phyloP scores from a whole-genome alignment of 2,329 filamentous ascomycete species.

The Hypoxylon sp. region DNA sequence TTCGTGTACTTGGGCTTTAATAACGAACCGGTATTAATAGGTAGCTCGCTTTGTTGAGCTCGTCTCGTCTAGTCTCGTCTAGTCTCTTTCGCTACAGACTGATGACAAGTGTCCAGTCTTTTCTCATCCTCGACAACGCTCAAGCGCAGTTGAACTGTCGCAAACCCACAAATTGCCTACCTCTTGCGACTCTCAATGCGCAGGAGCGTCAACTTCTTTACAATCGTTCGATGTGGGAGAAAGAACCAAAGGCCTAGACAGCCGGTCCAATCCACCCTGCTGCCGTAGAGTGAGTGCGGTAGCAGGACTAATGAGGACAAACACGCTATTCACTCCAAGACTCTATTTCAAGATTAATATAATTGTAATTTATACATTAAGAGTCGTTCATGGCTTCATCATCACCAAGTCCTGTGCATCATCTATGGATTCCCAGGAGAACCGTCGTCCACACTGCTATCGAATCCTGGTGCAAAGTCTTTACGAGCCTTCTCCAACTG shows the following conservation, averaged over 20 bases:
- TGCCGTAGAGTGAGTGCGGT: conserved; percentile 70
- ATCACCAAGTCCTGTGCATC: background rate
- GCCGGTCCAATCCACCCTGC: conserved; percentile 77
- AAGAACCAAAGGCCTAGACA: conserved; percentile 75
- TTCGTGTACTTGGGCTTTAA: background rate
- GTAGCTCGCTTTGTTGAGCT: background rate
- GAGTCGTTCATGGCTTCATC: background rate
- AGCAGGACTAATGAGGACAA: conserved; percentile 76
- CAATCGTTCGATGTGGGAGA: conserved; percentile 74
- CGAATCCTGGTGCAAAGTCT: conserved; percentile 72
- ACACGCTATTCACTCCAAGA: conserved; percentile 59
- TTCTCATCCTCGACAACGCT: conserved; percentile 20
- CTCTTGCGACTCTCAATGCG: conserved; percentile 71
- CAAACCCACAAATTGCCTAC: conserved; percentile 73
- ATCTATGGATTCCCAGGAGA: conserved; percentile 50
- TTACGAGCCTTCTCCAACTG: conserved; percentile 48
- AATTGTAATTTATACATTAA: conserved; percentile 4
- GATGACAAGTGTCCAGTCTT: conserved; percentile 28
- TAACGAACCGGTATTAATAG: background rate
- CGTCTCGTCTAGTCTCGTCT: background rate
- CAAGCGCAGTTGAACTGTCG: conserved; percentile 13
- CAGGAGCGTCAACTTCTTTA: conserved; percentile 71
- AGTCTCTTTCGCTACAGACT: background rate
- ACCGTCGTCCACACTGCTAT: conserved; percentile 63
- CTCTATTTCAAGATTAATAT: conserved; percentile 20